Evolutionary conservation across 176 grass and related monocot species (phyloP), one percentile per base, ranked within the genome.

Genomic region (Leersia perrieri): DNA sequence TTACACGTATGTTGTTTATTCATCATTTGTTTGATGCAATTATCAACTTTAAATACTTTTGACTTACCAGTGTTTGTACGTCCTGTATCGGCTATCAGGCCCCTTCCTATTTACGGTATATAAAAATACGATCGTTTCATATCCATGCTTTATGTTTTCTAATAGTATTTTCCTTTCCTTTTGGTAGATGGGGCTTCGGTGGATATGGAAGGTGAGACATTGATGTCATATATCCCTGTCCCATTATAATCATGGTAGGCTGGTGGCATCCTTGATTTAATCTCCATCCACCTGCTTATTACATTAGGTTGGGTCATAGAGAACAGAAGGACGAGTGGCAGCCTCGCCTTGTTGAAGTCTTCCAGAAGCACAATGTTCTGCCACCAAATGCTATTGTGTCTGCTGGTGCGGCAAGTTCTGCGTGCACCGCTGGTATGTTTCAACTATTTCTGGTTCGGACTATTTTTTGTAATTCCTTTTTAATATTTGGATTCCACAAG

Each of bases 241-340:
- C 29, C 20, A 23, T n/a, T 58, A 27, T 58, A 63, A 78, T 18
- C 13, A 7, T 61, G 58, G 9, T 72, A 13, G n/a, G n/a, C n/a
- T n/a, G n/a, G n/a, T n/a, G n/a, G n/a, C 69, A 72, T n/a, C 13
- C 2, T 38, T 39, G 29, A 23, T 38, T 70, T 36, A 47, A 58
- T 31, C 72, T 70, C 27, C 35, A 31, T 26, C 1, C 32, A n/a
- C 67, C 53, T 85, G 27, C 35, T 72, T 89, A 31, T 79, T 79
- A 27, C 74, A 76, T 91, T 91, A 95, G 96, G 84, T 87, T 99
- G 83, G 96, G 96, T 18, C 96, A 99, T 63, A 83, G 96, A 88
- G 96, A 99, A 66, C 96, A 95, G 79, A 99, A 99, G 86, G 96
- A 99, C 62, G 96, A 99, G 62, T 95, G 90, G 92, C 76, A 91